Evolutionary conservation across 192 early-diverging fungal species (phyloP), one percentile per base, ranked within the genome.

Genomic region (Kickxella alabastrina): DNA sequence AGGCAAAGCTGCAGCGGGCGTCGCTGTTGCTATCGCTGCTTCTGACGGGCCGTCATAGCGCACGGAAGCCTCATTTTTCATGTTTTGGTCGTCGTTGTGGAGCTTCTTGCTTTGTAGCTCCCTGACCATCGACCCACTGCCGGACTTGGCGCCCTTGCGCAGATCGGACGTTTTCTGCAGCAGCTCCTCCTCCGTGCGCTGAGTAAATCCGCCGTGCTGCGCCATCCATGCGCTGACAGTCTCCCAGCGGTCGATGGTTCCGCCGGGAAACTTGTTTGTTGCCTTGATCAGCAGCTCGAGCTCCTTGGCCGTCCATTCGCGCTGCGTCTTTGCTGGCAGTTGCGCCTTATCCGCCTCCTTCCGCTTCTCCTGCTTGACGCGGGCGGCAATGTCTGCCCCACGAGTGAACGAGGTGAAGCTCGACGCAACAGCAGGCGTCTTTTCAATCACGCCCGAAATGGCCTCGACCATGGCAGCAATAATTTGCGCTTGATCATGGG

Each of bases 181-280:
- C 59, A 87, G 76, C 40, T 92, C 90, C 12, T 90, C 84, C 17
- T 80, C 57, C 8, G 74, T 65, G 13, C 84, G 80, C 10, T 64
- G 44, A 3, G 80, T 68, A 22, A 83, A 68, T 13, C 83, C 80
- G 24, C 83, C 79, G 54, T 92, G 91, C 23, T 80, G 49, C 18
- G 90, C 83, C 13, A 92, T 78, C 63, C 87, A 90, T 10, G 87
- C 81, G 38, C 86, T 80, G 49, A 92, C 87, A 10, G 80, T 89
- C 35, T 86, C 83, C 91, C 91, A 92, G 18, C 84, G 79, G 26
- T 79, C 65, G 19, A 79, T 68, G 10, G 85, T 86, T 14, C 90
- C 90, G 18, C 87, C 87, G 12, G 89, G 90, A 57, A 85, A 90
- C 59, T 84, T 80, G 49, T 91, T 91, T 36, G 83, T 73, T 14